These are phyloP conservation scores for Cladosporium sp. DNA, from an alignment of 2,329 filamentous ascomycete species.

Conservation along the genomic window DNA sequence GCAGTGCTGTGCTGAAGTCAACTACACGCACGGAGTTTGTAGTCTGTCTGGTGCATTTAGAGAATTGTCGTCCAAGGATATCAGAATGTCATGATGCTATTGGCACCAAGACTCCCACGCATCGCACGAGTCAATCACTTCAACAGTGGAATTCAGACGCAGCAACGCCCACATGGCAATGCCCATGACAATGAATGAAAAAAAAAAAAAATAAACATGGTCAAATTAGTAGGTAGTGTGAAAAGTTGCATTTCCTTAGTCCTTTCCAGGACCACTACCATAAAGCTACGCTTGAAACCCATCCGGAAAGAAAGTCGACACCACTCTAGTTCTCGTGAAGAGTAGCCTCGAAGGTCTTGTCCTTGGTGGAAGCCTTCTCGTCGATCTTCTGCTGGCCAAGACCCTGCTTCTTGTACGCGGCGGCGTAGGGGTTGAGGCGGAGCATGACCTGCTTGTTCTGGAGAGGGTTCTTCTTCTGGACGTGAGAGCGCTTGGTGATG, in stretches of 20 bases:
- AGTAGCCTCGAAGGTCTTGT: slow-evolving; percentile 52
- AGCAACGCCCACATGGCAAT: neutral
- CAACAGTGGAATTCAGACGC: neutral
- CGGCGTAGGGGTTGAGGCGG: slow-evolving; percentile 96
- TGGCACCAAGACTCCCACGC: too few relatives aligned
- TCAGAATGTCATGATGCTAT: too few relatives aligned
- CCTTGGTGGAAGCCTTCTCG: slow-evolving; percentile 59
- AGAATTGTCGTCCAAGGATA: too few relatives aligned
- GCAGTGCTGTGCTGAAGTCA: too few relatives aligned
- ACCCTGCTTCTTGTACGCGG: slow-evolving; percentile 84
- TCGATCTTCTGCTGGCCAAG: slow-evolving; percentile 70
- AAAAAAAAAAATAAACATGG: neutral
- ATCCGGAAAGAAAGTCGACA: slow-evolving; percentile 17
- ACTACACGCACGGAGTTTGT: too few relatives aligned
- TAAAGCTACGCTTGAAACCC: slow-evolving; percentile 15
- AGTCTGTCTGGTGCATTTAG: neutral
- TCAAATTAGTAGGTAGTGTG: slow-evolving; percentile 11
- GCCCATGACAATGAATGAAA: neutral
- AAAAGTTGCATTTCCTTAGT: slow-evolving; percentile 17
- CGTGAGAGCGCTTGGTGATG: slow-evolving; percentile 81
- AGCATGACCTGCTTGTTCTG: slow-evolving; percentile 98
- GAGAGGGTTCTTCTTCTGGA: slow-evolving; percentile 99
- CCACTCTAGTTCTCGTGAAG: slow-evolving; percentile 50
- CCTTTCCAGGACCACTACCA: slow-evolving; percentile 14
- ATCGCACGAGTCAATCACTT: neutral